Percentiles rank a stretch among this genome's conserved stretches.
These are phyloP conservation scores for Physcomitrellopsis africana DNA, from an alignment of 225 moss, liverwort and hornwort genomes.

Conservation along the genomic window DNA sequence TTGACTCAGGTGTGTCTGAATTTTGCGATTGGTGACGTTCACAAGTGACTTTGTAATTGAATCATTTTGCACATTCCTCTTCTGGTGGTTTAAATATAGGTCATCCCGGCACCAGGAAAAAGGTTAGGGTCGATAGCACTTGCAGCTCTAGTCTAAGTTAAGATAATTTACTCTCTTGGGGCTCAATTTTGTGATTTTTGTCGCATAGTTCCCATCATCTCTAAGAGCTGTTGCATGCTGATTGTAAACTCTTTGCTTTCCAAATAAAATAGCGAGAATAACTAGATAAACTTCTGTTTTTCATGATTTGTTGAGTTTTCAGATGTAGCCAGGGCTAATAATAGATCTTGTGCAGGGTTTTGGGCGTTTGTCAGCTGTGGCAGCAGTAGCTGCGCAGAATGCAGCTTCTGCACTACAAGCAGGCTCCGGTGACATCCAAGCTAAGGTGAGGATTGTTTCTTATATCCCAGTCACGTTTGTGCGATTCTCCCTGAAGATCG, in stretches of 20 bases:
- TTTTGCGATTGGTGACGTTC: not conserved
- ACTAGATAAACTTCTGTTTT: too few species aligned
- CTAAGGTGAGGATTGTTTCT: constrained; percentile 61
- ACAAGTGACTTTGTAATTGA: not conserved
- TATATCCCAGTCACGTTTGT: too few species aligned
- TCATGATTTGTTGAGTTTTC: too few species aligned
- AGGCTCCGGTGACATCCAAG: constrained; percentile 82
- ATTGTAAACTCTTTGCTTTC: too few species aligned
- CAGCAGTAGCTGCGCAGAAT: constrained; percentile 92
- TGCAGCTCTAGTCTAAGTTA: too few species aligned
- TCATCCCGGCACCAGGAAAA: too few species aligned
- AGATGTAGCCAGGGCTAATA: too few species aligned
- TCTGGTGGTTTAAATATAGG: not conserved
- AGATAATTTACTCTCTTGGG: too few species aligned
- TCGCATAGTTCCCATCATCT: too few species aligned
- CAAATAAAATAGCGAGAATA: too few species aligned
- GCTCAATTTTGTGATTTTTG: too few species aligned
- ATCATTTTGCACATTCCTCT: not conserved
- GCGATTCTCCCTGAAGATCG: not conserved
- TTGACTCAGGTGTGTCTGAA: constrained; percentile 66
- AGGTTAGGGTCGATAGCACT: not conserved
- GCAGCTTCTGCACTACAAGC: constrained; percentile 91
- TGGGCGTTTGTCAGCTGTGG: constrained; percentile 84
- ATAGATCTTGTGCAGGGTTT: constrained; percentile 59
- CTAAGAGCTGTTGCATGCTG: too few species aligned